Evolutionary conservation across 2,329 filamentous ascomycete species (phyloP), one percentile per base, ranked within the genome.

Genomic region (Colletotrichum godetiae): DNA sequence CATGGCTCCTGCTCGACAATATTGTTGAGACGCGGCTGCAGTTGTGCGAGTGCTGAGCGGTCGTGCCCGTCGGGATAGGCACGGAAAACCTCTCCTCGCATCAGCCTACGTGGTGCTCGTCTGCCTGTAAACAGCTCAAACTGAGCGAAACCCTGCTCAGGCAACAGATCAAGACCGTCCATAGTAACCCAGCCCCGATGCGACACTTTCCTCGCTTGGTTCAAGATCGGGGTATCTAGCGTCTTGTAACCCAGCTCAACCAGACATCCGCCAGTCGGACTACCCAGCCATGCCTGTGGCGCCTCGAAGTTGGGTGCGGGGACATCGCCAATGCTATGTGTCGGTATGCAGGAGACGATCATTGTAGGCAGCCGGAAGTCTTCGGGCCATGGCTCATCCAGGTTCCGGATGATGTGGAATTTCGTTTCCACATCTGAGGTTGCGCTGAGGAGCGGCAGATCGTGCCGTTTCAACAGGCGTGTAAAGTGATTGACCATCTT

Each of bases 41-140:
- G 75, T 58, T 85, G 83, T 46, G 82, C 79, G 35, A 82, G 78
- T 73, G 84, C 82, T 1, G 81, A 81, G 56, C 81, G 80, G 15
- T 84, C 84, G 56, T 85, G 82, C 35, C 84, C 84, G 62, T 82
- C 82, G 0, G 82, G 82, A 67, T 87, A 87, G 1, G 86, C 83
- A 63, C 80, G 79, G 69, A 88, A 82, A 13, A 93, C 91, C 77
- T 92, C 91, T 55, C 89, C 85, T 74, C 92, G 88, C 93, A 96
- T 95, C 49, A 93, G 81, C 57, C 90, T 84, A 31, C 93, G 88
- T 8, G 92, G 92, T 11, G 92, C 92, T 76, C 91, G 88, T 63
- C 92, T 86, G 0, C 93, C 93, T 0, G 93, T 95, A 79, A 95
- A 94, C 2, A 95, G 82, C 81, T 96, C 94, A 78, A 95, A 96